Percentiles rank a stretch among this genome's conserved stretches.
Evolutionary conservation across 129 eudicot species (phyloP).

Genomic region (Escallonia rubra): DNA sequence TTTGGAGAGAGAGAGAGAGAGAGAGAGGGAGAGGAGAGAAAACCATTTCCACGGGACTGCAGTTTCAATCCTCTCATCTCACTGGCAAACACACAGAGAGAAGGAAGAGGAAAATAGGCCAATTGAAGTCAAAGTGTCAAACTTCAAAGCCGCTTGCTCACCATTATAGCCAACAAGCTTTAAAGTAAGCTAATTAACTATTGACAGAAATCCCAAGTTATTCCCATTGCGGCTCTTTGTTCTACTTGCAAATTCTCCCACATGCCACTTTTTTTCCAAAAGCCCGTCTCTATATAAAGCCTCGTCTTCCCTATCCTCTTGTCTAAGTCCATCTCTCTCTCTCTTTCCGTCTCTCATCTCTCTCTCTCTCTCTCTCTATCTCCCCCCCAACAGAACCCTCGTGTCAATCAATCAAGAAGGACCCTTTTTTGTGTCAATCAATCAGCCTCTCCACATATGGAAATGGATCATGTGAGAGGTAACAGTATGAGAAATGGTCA

Average conservation of each 20-base stretch:
- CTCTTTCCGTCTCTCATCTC: conserved; percentile 16
- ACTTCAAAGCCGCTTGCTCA: conserved; percentile 34
- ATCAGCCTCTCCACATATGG: conserved; percentile 8
- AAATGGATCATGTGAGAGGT: background rate
- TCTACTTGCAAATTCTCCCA: conserved; percentile 20
- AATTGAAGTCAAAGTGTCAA: conserved; percentile 32
- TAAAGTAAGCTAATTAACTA: conserved; percentile 11
- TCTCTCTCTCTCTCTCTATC: conserved; percentile 11
- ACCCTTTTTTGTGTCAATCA: conserved; percentile 20
- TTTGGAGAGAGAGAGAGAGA: background rate
- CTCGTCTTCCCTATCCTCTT: conserved; percentile 39
- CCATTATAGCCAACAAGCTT: conserved; percentile 33
- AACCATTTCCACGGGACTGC: background rate
- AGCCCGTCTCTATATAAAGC: conserved; percentile 55
- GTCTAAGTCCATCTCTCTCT: conserved; percentile 17
- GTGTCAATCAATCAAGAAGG: background rate
- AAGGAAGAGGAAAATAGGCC: conserved; percentile 2
- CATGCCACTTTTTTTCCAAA: conserved; percentile 20
- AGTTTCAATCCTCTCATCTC: background rate
- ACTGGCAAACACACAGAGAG: background rate
- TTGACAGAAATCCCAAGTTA: background rate
- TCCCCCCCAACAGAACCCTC: conserved; percentile 1
- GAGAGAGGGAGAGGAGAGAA: background rate
- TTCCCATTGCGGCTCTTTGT: conserved; percentile 53
- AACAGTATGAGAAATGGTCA: conserved; percentile 12